Evolutionary conservation across 2,329 filamentous ascomycete genomes (phyloP).

Genomic region (Phialemonium atrogriseum): DNA sequence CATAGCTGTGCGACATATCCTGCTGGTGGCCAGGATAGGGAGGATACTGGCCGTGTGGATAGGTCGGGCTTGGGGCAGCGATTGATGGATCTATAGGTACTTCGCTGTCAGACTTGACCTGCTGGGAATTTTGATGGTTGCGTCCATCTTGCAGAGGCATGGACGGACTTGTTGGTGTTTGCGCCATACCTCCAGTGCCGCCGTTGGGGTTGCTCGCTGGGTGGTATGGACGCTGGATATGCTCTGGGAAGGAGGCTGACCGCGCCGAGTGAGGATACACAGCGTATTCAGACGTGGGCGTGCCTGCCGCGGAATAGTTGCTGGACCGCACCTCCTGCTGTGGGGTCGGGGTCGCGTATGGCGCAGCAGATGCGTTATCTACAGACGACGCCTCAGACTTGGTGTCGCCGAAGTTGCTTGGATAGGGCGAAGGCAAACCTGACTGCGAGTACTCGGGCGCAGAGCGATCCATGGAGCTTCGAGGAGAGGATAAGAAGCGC

Average conservation of each 20-base stretch:
- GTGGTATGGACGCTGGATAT: slow-evolving; percentile 79
- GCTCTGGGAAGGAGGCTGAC: slow-evolving; percentile 79
- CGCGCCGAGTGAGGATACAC: slow-evolving; percentile 68
- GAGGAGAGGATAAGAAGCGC: slow-evolving; percentile 8
- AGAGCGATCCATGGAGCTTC: slow-evolving; percentile 41
- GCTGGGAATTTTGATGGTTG: slow-evolving; percentile 62
- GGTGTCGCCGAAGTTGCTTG: slow-evolving; percentile 56
- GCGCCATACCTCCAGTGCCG: slow-evolving; percentile 84
- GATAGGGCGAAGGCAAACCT: slow-evolving; percentile 74
- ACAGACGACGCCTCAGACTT: slow-evolving; percentile 77
- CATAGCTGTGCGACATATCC: slow-evolving; percentile 77
- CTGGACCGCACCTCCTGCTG: slow-evolving; percentile 68
- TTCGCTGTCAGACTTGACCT: slow-evolving; percentile 90
- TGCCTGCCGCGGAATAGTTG: slow-evolving; percentile 69
- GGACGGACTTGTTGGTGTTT: slow-evolving; percentile 96
- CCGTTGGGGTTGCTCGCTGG: slow-evolving; percentile 65
- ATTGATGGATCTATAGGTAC: slow-evolving; percentile 99
- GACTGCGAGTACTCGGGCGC: slow-evolving; percentile 74
- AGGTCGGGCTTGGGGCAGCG: slow-evolving; percentile 85
- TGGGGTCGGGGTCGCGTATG: slow-evolving; percentile 75
- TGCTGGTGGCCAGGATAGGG: slow-evolving; percentile 76
- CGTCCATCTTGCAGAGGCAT: slow-evolving; percentile 75
- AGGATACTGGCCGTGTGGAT: slow-evolving; percentile 75
- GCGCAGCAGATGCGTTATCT: slow-evolving; percentile 91
- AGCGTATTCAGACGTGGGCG: slow-evolving; percentile 83